Evolutionary conservation across 768 basidiomycete genomes (phyloP), one percentile per base, ranked within the genome.

Genomic region (Tylopilus rubrobrunneus): DNA sequence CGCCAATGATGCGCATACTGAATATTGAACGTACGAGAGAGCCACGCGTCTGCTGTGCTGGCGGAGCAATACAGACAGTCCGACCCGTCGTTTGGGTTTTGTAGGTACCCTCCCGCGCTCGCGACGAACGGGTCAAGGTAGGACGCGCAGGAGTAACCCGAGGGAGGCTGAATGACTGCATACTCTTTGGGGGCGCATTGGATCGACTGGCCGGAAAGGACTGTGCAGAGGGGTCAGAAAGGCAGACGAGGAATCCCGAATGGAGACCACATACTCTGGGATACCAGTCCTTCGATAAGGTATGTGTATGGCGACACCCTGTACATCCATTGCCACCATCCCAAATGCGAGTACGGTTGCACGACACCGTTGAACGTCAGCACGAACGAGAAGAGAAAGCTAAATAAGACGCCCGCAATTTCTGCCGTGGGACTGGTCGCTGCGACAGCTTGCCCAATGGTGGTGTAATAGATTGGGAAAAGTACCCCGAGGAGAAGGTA

Each of bases 261-360:
- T 1, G 21, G 19, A 21, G 10, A 40, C 19, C 7, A 11, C 77
- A 56, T 60, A 87, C 86, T 68, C 65, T 76, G 71, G 0, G 74
- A 70, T 8, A 73, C 57, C 23, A 79, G 56, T 29, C 70, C 76
- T 47, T 82, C 82, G 51, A 85, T 73, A 27, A 85, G 68, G 58
- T 85, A 84, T 1, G 79, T 79, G 63, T 73, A 82, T 0, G 81
- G 81, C 4, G 80, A 80, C 28, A 78, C 8, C 51, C 64, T 73
- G 56, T 78, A 87, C 85, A 87, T 85, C 85, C 86, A 88, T 48
- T 68, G 63, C 86, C 86, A 89, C 81, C 84, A 85, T 11, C 80
- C 80, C 3, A 88, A 78, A 17, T 75, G 72, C 8, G 74, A 59
- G 62, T 73, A 84, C 7, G 86, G 86, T 59, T 89, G 87, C 4